Evolutionary conservation across 1,139 yeast genomes (phyloP).

Genomic region (Suhomyces choctaworum): DNA sequence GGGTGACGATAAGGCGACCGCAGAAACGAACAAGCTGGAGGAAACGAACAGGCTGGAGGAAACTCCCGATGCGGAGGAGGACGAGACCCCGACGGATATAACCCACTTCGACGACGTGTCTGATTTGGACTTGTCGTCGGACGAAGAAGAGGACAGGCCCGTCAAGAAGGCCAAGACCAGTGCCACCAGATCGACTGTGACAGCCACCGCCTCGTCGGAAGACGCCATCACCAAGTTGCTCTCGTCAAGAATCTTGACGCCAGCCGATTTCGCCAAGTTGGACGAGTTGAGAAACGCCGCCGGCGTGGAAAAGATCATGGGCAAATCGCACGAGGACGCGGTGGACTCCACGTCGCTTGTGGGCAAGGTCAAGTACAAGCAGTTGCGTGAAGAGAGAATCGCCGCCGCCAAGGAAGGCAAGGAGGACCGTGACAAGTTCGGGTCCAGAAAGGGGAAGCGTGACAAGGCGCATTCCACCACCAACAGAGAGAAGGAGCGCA

Average conservation of each 20-base stretch:
- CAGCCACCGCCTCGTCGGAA: constrained; percentile 23
- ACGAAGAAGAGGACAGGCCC: constrained; percentile 26
- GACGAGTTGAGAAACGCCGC: constrained; percentile 84
- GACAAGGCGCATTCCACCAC: constrained; percentile 86
- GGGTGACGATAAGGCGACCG: constrained; percentile 36
- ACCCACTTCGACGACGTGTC: constrained; percentile 34
- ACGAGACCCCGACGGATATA: constrained; percentile 16
- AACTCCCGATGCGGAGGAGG: constrained; percentile 21
- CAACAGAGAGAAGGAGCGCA: constrained; percentile 91
- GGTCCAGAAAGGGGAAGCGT: constrained; percentile 82
- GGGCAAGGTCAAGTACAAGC: constrained; percentile 87
- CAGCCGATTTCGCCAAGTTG: constrained; percentile 95
- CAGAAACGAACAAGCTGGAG: constrained; percentile 41
- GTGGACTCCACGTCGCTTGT: constrained; percentile 78
- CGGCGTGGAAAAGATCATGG: constrained; percentile 76
- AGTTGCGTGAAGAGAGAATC: constrained; percentile 83
- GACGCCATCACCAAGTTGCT: constrained; percentile 64
- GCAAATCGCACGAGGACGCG: constrained; percentile 67
- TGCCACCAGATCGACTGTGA: constrained; percentile 2
- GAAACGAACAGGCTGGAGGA: constrained; percentile 35
- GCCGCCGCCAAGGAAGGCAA: constrained; percentile 88
- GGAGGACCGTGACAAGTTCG: constrained; percentile 88
- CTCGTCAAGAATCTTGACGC: constrained; percentile 78
- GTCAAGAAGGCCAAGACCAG: constrained; percentile 26
- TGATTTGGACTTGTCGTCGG: constrained; percentile 36